Evolutionary conservation across 805 yeast species (phyloP), one percentile per base, ranked within the genome.

Genomic region (Candida caryicola): DNA sequence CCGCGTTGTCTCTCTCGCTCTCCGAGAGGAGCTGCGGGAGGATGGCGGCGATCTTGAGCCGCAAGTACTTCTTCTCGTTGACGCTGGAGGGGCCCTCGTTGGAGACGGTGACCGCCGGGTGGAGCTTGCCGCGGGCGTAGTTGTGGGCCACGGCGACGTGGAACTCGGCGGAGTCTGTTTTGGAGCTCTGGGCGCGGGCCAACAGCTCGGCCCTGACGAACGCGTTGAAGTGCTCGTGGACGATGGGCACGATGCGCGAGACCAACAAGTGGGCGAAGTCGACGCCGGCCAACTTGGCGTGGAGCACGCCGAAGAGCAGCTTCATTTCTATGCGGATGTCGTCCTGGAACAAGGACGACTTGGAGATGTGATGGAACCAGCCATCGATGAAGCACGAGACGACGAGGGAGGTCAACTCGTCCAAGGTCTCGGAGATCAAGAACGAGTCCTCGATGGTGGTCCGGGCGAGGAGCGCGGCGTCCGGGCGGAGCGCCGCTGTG

Each of bases 261-360:
- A 86, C 80, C 2, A 84, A 43, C 21, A 87, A 52, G 29, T 71
- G 71, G 1, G 88, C 69, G 15, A 76, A 59, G 50, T 86, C 87
- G 1, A 79, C 40, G 0, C 53, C 49, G 0, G 44, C 51, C 1
- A 81, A 40, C 21, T 82, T 58, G 3, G 45, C 41, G 17, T 71
- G 70, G 5, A 88, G 36, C 14, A 60, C 60, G 6, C 45, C 48
- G 1, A 79, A 52, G 0, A 74, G 73, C 2, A 45, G 34, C 6
- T 71, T 61, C 21, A 83, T 57, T 36, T 77, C 74, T 2, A 51
- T 33, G 30, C 65, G 68, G 5, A 82, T 59, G 19, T 69, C 67
- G 9, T 69, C 65, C 30, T 57, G 62, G 29, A 68, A 59, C 12
- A 52, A 38, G 1, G 49, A 15, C 17, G 59, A 54, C 1, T 56